Evolutionary conservation across 805 yeast genomes (phyloP), one percentile per base, ranked within the genome.

Genomic region (Torulaspora indica): DNA sequence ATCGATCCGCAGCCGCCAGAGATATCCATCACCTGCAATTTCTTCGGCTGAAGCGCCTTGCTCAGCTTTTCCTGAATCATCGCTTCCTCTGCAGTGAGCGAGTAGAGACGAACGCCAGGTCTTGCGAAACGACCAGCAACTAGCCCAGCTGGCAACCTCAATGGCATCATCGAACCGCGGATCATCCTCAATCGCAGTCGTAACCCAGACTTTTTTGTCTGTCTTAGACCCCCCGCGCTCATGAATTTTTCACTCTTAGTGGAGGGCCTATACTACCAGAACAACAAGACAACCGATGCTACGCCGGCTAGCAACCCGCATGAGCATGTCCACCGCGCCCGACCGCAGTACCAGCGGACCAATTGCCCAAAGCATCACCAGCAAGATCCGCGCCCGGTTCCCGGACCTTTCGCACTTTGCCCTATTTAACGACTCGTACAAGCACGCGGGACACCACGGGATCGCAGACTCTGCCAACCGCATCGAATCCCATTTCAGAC

Each of bases 1-100:
- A 93, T 93, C 5, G 97, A 89, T 1, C 98, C 98, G 67, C 98
- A 93, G 0, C 98, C 98, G 14, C 91, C 98, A 22, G 93, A 82
- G 7, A 91, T 80, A 61, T 91, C 98, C 51, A 74, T 71, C 5
- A 91, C 97, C 22, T 74, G 72, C 36, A 90, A 68, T 28, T 65
- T 66, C 24, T 67, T 63, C 1, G 98, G 97, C 5, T 69, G 53
- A 38, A 91, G 76, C 43, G 74, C 74, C 18, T 70, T 63, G 8
- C 71, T 56, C 31, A 89, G 69, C 44, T 78, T 78, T 20, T 72
- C 67, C 57, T 70, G 81, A 20, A 89, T 76, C 60, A 81, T 72
- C 40, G 69, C 61, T 63, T 89, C 96, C 56, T 82, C 64, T 8
- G 54, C 52, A 1, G 63, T 58, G 40, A 28, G 52, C 40, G 56